Percentiles rank a stretch among this genome's conserved stretches.
phyloP scores from a whole-genome alignment of 202 grass and related monocot genomes.

The Musa balbisiana region DNA sequence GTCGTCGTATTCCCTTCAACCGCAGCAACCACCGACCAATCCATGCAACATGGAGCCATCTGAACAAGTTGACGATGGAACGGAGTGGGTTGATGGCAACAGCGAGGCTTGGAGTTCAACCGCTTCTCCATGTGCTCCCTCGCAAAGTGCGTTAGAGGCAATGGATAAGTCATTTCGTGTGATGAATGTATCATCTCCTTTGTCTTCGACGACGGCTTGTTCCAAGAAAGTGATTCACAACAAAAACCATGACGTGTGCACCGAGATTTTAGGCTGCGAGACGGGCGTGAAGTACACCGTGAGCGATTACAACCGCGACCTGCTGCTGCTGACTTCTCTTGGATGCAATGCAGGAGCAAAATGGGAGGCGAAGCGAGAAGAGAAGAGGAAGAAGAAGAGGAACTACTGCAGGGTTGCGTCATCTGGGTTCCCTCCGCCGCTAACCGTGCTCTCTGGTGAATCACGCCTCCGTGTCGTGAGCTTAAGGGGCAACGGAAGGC shows the following conservation, averaged over 20 bases:
- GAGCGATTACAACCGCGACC: slow-evolving; percentile 14
- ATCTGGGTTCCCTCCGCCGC: slow-evolving; percentile 39
- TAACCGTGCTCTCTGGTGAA: slow-evolving; percentile 43
- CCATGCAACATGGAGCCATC: too few relatives aligned
- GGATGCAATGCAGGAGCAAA: not conserved
- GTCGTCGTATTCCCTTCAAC: too few relatives aligned
- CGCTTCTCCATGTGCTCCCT: not conserved
- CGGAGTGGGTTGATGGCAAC: too few relatives aligned
- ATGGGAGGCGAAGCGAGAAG: not conserved
- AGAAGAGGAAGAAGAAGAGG: slow-evolving; percentile 17
- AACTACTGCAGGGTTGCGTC: not conserved
- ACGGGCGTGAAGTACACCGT: slow-evolving; percentile 48
- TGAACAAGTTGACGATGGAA: too few relatives aligned
- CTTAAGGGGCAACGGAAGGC: slow-evolving; percentile 44
- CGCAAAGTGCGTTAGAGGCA: slow-evolving; percentile 23
- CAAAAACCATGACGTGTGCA: slow-evolving; percentile 55
- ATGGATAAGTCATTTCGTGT: not conserved
- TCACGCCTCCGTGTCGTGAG: slow-evolving; percentile 41
- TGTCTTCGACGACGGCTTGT: slow-evolving; percentile 24
- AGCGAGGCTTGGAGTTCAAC: not conserved
- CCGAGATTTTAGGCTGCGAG: slow-evolving; percentile 73
- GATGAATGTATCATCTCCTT: not conserved
- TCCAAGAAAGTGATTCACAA: slow-evolving; percentile 36
- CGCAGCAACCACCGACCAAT: too few relatives aligned
- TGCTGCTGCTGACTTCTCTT: not conserved